These are phyloP conservation scores for Chiua virens DNA, from an alignment of 768 basidiomycete species.

Conservation along the genomic window DNA sequence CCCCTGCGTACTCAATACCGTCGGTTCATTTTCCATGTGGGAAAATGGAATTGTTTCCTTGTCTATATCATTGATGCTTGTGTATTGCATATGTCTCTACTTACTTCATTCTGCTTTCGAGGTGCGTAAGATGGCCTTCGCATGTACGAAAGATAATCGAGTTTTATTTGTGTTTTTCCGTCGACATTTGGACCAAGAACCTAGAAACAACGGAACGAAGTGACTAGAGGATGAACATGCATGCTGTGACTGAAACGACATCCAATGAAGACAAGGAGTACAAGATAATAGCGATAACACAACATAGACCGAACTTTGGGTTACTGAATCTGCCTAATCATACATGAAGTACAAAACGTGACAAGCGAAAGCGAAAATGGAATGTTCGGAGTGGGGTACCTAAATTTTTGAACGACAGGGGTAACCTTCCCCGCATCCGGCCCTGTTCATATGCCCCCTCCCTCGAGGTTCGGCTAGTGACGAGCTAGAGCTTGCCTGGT, in stretches of 20 bases:
- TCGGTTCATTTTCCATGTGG: constrained; percentile 3
- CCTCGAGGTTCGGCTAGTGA: constrained; percentile 48
- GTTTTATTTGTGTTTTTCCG: constrained; percentile 12
- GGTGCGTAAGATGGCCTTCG: constrained; percentile 7
- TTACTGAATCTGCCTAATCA: constrained; percentile 14
- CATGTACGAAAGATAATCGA: constrained; percentile 24
- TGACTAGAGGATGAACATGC: background rate
- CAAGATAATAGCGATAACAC: constrained; percentile 8
- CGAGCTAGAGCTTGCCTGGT: constrained; percentile 43
- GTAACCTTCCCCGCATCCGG: background rate
- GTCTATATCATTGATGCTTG: constrained; percentile 27
- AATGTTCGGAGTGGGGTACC: background rate
- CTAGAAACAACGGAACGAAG: background rate
- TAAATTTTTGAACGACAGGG: background rate
- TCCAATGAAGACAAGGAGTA: background rate
- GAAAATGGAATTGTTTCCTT: constrained; percentile 18
- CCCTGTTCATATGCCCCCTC: constrained; percentile 38
- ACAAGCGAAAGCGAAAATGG: constrained; percentile 5
- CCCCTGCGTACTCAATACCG: constrained; percentile 12
- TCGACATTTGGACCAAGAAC: background rate
- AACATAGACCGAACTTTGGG: background rate
- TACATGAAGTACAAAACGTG: constrained; percentile 21
- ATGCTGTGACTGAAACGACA: too few relatives aligned
- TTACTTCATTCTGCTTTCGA: constrained; percentile 31
- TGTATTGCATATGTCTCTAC: constrained; percentile 32